Percentiles rank a stretch among this genome's conserved stretches.
phyloP scores from a whole-genome alignment of 768 basidiomycete genomes.

The Podaxis sp. region DNA sequence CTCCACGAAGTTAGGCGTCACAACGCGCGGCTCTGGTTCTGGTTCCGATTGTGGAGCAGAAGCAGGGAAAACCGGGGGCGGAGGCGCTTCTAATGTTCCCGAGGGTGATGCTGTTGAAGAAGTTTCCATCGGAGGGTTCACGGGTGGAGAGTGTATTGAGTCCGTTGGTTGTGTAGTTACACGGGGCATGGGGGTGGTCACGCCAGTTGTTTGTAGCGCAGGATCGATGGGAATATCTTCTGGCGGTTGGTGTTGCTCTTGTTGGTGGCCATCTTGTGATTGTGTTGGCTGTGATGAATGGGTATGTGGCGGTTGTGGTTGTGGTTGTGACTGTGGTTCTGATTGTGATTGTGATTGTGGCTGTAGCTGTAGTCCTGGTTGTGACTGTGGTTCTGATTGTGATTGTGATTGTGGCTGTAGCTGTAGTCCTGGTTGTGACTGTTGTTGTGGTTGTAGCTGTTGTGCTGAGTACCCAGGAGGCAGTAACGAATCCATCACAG shows the following conservation, averaged over 20 bases:
- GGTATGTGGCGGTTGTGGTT: not conserved
- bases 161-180: not conserved
- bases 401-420: slow-evolving; percentile 8
- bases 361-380: slow-evolving; percentile 1
- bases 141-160: not conserved
- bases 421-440: not conserved
- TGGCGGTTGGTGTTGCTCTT: not conserved
- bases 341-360: slow-evolving; percentile 10
- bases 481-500: slow-evolving; percentile 1
- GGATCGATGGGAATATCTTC: not conserved
- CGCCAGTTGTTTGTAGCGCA: not conserved
- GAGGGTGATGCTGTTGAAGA: not conserved
- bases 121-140: not conserved
- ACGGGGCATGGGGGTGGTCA: not conserved
- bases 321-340: not conserved
- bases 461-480: not conserved
- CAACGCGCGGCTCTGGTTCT: not conserved
- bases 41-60: slow-evolving; percentile 3
- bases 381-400: slow-evolving; percentile 8
- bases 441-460: slow-evolving; percentile 11
- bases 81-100: not conserved
- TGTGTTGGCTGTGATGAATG: not conserved
- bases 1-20: slow-evolving; percentile 10
- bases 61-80: slow-evolving; percentile 1
- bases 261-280: not conserved